Evolutionary conservation across 192 early-diverging fungal genomes (phyloP).

Genomic region (Lunasporangiospora selenospora): DNA sequence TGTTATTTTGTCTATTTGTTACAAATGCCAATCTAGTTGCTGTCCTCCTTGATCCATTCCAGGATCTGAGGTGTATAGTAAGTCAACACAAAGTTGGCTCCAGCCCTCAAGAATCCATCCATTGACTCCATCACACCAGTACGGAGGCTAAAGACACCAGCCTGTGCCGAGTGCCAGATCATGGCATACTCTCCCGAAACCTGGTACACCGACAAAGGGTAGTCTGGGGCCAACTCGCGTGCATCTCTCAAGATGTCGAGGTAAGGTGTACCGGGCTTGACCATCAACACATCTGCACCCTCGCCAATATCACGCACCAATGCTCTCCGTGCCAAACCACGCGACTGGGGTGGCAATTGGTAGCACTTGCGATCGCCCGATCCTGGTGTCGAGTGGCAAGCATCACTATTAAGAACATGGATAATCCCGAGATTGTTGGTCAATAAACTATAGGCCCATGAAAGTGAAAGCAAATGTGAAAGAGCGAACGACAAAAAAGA

Average conservation of each 20-base stretch:
- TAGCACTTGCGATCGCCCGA: slow-evolving; percentile 95
- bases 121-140: slow-evolving; percentile 88
- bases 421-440: too few relatives aligned
- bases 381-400: slow-evolving; percentile 90
- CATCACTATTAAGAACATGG: slow-evolving; percentile 59
- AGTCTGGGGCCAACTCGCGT: slow-evolving; percentile 75
- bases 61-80: slow-evolving; percentile 96
- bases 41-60: slow-evolving; percentile 81
- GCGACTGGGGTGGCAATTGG: slow-evolving; percentile 88
- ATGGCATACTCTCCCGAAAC: slow-evolving; percentile 89
- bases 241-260: slow-evolving; percentile 94
- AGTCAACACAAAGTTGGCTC: slow-evolving; percentile 92
- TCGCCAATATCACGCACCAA: slow-evolving; percentile 87
- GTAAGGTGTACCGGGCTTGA: slow-evolving; percentile 97
- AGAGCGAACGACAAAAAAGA: too few relatives aligned
- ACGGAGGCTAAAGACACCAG: slow-evolving; percentile 84
- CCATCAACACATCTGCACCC: slow-evolving; percentile 97
- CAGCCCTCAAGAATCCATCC: slow-evolving; percentile 84
- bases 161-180: slow-evolving; percentile 85
- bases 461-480: not conserved
- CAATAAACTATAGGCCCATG: not conserved
- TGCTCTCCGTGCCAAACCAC: slow-evolving; percentile 92
- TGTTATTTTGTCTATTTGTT: too few relatives aligned
- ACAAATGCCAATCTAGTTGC: slow-evolving; percentile 11
- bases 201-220: slow-evolving; percentile 97